phyloP scores from a whole-genome alignment of 108 stramenopile genomes.

The Skeletonema costatum region DNA sequence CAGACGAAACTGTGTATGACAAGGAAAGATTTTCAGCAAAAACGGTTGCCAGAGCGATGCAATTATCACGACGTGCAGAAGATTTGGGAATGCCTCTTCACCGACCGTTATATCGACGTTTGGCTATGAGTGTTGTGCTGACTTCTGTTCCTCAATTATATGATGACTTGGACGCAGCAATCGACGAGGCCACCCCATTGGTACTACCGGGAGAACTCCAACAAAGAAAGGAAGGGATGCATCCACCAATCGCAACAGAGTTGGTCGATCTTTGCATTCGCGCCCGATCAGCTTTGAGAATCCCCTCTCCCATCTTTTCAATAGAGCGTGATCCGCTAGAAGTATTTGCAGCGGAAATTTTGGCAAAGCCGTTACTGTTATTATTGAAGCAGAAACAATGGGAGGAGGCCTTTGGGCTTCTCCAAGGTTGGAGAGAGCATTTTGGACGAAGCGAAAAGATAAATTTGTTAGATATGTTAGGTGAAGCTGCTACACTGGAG shows the following conservation, averaged over 20 bases:
- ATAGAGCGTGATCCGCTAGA: conserved; percentile 9
- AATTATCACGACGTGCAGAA: conserved; percentile 40
- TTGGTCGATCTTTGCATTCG: conserved; percentile 22
- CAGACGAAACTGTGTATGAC: not conserved
- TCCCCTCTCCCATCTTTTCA: conserved; percentile 1
- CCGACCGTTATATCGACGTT: conserved; percentile 37
- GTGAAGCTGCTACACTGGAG: conserved; percentile 22
- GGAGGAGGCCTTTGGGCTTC: conserved; percentile 28
- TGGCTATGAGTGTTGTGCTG: conserved; percentile 40
- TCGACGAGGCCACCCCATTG: not conserved
- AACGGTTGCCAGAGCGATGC: conserved; percentile 36
- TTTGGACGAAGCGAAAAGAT: conserved; percentile 3
- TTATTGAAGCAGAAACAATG: conserved; percentile 24
- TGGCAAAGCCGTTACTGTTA: conserved; percentile 27
- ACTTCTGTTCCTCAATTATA: not conserved
- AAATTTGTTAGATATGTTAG: conserved; percentile 20
- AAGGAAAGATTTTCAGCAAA: conserved; percentile 20
- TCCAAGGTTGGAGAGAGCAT: conserved; percentile 21
- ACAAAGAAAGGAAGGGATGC: conserved; percentile 14
- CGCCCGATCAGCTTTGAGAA: conserved; percentile 24
- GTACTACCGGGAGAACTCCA: conserved; percentile 12
- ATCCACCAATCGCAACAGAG: conserved; percentile 17
- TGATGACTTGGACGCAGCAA: not conserved
- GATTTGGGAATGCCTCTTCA: conserved; percentile 47
- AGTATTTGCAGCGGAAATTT: conserved; percentile 22